These are phyloP conservation scores for Mucor mucedo DNA, from an alignment of 371 early-diverging fungal genomes.

Conservation along the genomic window DNA sequence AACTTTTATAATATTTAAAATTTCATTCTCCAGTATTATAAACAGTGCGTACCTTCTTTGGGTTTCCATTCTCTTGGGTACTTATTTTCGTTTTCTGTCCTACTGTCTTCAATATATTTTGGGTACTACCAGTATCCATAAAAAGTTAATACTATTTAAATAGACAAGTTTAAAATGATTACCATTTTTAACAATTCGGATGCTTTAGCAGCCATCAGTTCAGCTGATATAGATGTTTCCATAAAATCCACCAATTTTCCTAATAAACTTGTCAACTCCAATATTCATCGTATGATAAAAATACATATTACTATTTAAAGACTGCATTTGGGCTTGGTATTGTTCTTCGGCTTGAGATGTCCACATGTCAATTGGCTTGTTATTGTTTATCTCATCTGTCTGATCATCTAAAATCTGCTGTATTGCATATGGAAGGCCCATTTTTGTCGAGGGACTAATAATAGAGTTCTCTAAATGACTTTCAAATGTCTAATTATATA, in stretches of 20 bases:
- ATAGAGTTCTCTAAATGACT: slow-evolving; percentile 20
- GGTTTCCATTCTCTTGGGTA: slow-evolving; percentile 52
- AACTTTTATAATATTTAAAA: slow-evolving; percentile 20
- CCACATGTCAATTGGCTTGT: slow-evolving; percentile 35
- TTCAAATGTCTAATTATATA: slow-evolving; percentile 14
- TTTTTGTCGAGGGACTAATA: slow-evolving; percentile 25
- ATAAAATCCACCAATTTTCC: slow-evolving; percentile 35
- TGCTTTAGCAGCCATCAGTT: slow-evolving; percentile 43
- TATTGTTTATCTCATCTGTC: not conserved
- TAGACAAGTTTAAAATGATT: not conserved
- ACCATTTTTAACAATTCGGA: slow-evolving; percentile 55
- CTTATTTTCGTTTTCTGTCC: slow-evolving; percentile 18
- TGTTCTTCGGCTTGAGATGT: slow-evolving; percentile 38
- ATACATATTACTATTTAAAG: slow-evolving; percentile 29
- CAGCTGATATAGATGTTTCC: slow-evolving; percentile 52
- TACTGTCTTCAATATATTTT: slow-evolving; percentile 30
- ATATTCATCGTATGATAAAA: not conserved
- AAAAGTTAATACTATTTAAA: not conserved
- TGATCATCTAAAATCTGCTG: slow-evolving; percentile 41
- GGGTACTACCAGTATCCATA: slow-evolving; percentile 33
- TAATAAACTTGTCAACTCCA: not conserved
- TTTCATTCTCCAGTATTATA: not conserved
- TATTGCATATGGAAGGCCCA: slow-evolving; percentile 33
- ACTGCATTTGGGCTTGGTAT: slow-evolving; percentile 33
- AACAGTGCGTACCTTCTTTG: slow-evolving; percentile 34